Conservation (phyloP, 2,329 filamentous ascomycete species). For the Trichoderma brevicompactum region DNA sequence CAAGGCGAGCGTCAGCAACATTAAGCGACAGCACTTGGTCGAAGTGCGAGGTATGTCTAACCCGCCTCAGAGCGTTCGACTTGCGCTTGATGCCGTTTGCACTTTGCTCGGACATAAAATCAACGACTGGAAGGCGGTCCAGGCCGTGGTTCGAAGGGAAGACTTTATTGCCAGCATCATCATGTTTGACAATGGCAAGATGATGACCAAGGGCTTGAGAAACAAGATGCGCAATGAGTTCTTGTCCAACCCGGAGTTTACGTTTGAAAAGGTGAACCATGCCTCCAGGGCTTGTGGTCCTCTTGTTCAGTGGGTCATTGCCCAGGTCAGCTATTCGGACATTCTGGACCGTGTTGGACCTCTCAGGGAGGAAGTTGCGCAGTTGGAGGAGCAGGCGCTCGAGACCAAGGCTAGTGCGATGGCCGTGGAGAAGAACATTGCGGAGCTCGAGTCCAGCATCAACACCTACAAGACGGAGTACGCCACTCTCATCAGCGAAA, state of each 20-base stretch:
- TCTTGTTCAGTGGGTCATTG: slow-evolving; percentile 94
- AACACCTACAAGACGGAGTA: slow-evolving; percentile 96
- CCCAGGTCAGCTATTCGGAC: slow-evolving; percentile 97
- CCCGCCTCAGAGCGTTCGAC: slow-evolving; percentile 85
- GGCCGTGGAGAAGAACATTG: slow-evolving; percentile 87
- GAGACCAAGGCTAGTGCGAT: slow-evolving; percentile 93
- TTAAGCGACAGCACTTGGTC: slow-evolving; percentile 95
- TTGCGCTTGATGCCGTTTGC: slow-evolving; percentile 95
- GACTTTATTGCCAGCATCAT: slow-evolving; percentile 99
- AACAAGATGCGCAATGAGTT: slow-evolving; percentile 92
- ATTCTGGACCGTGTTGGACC: slow-evolving; percentile 94
- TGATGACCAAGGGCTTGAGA: slow-evolving; percentile 85
- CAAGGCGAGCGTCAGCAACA: slow-evolving; percentile 95
- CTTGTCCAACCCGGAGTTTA: slow-evolving; percentile 91
- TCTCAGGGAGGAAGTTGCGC: slow-evolving; percentile 83
- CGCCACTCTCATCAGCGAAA: slow-evolving; percentile 92
- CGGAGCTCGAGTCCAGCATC: slow-evolving; percentile 84
- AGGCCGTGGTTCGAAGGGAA: slow-evolving; percentile 84
- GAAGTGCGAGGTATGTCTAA: slow-evolving; percentile 98
- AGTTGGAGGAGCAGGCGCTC: slow-evolving; percentile 85
- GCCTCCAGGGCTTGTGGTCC: slow-evolving; percentile 97
- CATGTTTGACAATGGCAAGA: slow-evolving; percentile 91
- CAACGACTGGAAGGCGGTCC: slow-evolving; percentile 88
- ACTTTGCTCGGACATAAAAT: slow-evolving; percentile 90
- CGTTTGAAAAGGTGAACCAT: slow-evolving; percentile 92